These are phyloP conservation scores for Scorias spongiosa DNA, from an alignment of 2,329 filamentous ascomycete genomes.

Conservation along the genomic window DNA sequence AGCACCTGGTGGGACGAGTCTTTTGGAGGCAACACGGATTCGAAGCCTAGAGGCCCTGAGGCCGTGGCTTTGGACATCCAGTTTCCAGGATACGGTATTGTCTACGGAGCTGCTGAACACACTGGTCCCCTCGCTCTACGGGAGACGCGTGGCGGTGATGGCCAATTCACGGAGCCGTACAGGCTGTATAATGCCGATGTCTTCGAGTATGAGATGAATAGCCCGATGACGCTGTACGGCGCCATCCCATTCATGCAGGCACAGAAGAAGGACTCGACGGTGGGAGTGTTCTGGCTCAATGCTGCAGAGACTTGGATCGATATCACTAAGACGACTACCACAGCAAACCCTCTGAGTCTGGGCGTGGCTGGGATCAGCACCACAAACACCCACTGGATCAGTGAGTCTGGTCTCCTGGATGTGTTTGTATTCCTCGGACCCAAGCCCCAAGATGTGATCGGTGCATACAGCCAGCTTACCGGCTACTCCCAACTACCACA, in stretches of 20 bases:
- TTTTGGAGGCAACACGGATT: slow-evolving; percentile 89
- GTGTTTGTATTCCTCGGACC: slow-evolving; percentile 91
- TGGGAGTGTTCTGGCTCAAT: slow-evolving; percentile 96
- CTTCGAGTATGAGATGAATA: slow-evolving; percentile 94
- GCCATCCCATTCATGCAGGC: slow-evolving; percentile 96
- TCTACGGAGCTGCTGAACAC: slow-evolving; percentile 90
- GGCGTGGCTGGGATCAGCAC: slow-evolving; percentile 53
- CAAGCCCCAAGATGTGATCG: slow-evolving; percentile 65
- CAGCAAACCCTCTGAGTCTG: slow-evolving; percentile 62
- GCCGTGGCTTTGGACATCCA: slow-evolving; percentile 81
- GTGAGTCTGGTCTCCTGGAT: slow-evolving; percentile 77
- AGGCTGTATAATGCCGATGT: slow-evolving; percentile 92
- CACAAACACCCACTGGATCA: slow-evolving; percentile 93
- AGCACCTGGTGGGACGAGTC: slow-evolving; percentile 96
- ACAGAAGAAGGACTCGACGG: slow-evolving; percentile 81
- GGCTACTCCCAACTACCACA: slow-evolving; percentile 84
- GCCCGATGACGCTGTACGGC: slow-evolving; percentile 97
- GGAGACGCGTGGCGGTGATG: slow-evolving; percentile 76
- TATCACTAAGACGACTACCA: slow-evolving; percentile 63
- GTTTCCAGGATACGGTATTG: slow-evolving; percentile 81
- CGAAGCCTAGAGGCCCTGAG: slow-evolving; percentile 88
- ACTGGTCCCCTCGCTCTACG: slow-evolving; percentile 75
- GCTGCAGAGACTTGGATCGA: slow-evolving; percentile 96
- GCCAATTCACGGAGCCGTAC: slow-evolving; percentile 79
- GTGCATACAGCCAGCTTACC: slow-evolving; percentile 75